Percentiles rank a stretch among this genome's conserved stretches.
These are phyloP conservation scores for Jaapia argillacea DNA, from an alignment of 768 basidiomycete species.

Conservation along the genomic window DNA sequence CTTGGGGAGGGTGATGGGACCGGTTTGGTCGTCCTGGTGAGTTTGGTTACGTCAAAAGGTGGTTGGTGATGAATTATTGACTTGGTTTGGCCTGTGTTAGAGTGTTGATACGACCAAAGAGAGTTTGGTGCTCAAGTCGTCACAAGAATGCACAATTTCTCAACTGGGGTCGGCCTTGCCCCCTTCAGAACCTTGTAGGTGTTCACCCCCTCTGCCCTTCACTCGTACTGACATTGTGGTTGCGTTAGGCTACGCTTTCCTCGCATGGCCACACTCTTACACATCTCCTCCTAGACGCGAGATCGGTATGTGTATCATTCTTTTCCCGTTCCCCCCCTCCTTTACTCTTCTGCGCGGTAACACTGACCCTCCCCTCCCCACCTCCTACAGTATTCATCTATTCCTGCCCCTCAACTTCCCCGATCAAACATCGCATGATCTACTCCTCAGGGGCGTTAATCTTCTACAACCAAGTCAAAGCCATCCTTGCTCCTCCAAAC, in stretches of 20 bases:
- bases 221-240: too few relatives aligned
- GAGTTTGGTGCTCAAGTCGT: too few relatives aligned
- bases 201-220: slow-evolving; percentile 4
- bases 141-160: slow-evolving; percentile 28
- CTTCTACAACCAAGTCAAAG: slow-evolving; percentile 48
- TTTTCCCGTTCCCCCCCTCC: too few relatives aligned
- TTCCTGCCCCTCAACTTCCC: slow-evolving; percentile 74
- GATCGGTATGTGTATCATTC: too few relatives aligned
- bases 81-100: too few relatives aligned
- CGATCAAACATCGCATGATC: slow-evolving; percentile 81
- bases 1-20: slow-evolving; percentile 39
- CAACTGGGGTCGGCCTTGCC: slow-evolving; percentile 42
- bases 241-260: slow-evolving; percentile 58
- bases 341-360: too few relatives aligned
- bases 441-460: slow-evolving; percentile 65
- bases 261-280: slow-evolving; percentile 55
- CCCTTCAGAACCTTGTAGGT: slow-evolving; percentile 42
- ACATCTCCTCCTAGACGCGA: too few relatives aligned
- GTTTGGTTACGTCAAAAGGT: too few relatives aligned
- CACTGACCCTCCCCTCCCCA: too few relatives aligned
- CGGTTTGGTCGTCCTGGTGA: slow-evolving; percentile 57
- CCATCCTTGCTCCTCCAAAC: slow-evolving; percentile 34
- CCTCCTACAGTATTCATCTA: slow-evolving; percentile 73
- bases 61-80: too few relatives aligned
- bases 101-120: too few relatives aligned